Conservation (phyloP, 371 early-diverging fungal species). For the Actinomortierella ambigua region DNA sequence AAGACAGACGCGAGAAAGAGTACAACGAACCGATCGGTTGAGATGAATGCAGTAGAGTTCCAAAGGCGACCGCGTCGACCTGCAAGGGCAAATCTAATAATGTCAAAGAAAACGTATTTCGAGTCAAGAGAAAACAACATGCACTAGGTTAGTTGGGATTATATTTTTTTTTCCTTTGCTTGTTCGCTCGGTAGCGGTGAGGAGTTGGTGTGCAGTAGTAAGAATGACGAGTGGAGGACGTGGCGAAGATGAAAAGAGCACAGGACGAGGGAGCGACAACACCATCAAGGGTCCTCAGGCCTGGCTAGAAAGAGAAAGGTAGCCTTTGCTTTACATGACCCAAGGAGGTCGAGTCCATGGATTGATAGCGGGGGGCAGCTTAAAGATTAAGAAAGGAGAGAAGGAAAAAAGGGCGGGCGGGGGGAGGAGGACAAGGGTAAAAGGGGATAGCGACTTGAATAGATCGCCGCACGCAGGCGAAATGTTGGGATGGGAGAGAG, state of each 20-base stretch:
- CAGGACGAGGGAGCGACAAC: constrained; percentile 47
- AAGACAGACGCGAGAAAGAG: background rate
- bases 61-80: no score
- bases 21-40: background rate
- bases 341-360: constrained; percentile 1
- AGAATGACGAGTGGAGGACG: background rate
- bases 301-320: constrained; percentile 3
- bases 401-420: no score
- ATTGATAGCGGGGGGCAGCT: constrained; percentile 4
- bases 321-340: background rate
- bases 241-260: background rate
- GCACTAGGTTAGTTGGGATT: background rate
- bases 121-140: background rate
- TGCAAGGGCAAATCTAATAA: background rate
- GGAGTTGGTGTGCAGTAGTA: no score
- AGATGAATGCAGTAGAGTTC: background rate
- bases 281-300: constrained; percentile 15
- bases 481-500: no score
- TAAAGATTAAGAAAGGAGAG: constrained; percentile 11
- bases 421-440: constrained; percentile 4
- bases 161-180: no score
- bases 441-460: background rate
- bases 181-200: no score
- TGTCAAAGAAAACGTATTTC: constrained; percentile 1
- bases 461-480: no score